These are phyloP conservation scores for Phytophthora pisi DNA, from an alignment of 352 stramenopile species.

Conservation along the genomic window DNA sequence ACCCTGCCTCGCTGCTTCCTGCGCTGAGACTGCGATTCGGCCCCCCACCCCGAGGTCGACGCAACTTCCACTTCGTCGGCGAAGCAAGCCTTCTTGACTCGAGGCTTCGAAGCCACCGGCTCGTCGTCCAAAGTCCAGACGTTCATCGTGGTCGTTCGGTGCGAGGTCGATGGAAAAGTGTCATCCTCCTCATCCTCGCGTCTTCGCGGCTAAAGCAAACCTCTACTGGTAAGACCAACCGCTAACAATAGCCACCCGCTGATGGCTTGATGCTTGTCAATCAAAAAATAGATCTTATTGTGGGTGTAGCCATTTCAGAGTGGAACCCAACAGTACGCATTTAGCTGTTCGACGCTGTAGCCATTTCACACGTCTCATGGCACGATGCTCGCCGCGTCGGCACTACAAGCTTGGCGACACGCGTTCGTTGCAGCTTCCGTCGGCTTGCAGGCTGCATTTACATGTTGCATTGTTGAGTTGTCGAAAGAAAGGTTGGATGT, in stretches of 20 bases:
- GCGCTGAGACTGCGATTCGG: constrained; percentile 10
- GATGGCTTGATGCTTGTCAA: constrained; percentile 3
- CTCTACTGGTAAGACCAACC: constrained; percentile 8
- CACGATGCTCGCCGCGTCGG: not conserved
- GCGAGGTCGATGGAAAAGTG: constrained; percentile 22
- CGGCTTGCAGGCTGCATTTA: not conserved
- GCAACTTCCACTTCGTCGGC: constrained; percentile 17
- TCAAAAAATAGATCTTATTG: constrained; percentile 32
- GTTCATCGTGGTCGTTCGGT: constrained; percentile 27
- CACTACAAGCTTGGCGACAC: constrained; percentile 14
- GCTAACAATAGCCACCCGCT: constrained; percentile 21
- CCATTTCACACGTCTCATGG: constrained; percentile 18
- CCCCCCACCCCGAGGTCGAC: constrained; percentile 20
- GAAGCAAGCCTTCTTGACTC: constrained; percentile 21
- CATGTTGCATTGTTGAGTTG: not conserved
- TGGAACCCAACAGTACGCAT: not conserved
- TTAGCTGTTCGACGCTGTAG: constrained; percentile 13
- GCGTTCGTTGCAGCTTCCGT: constrained; percentile 5
- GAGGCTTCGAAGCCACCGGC: constrained; percentile 7
- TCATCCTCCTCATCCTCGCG: not conserved
- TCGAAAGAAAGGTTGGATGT: not conserved
- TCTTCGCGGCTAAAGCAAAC: not conserved
- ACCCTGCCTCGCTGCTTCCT: constrained; percentile 30
- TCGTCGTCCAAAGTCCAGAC: constrained; percentile 31
- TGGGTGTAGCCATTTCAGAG: constrained; percentile 7